Base-by-base conservation (phyloP, 2,329 filamentous ascomycete genomes). In the Colletotrichum ledebouriae region DNA sequence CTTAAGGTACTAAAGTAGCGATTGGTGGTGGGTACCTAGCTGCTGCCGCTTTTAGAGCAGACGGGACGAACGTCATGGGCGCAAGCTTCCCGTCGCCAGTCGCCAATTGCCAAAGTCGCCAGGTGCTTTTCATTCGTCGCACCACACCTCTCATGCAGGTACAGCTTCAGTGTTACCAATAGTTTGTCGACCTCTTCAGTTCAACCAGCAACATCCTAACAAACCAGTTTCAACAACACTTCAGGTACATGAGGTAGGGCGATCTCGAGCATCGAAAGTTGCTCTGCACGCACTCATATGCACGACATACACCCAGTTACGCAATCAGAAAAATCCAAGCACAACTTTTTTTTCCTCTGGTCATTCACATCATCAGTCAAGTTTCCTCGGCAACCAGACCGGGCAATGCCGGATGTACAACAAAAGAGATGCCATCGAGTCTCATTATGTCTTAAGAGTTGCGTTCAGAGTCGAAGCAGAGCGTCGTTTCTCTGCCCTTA, bases 41-140 rank as follows among this genome's bases (percentile, higher is more conserved):
- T 37, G 33, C 22, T 68, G 57, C 53, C 20, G 39, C 41, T 17
- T 41, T 41, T 29, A 65, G 65, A 65, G 53, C 44, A 65, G 61
- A 68, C 29, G 65, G 63, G 61, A 68, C 29, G 65, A 68, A 68
- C 65, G 55, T 59, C 55, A 59, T 56, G 47, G 41, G 37, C 53
- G 39, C 46, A 61, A 29, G 47, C 53, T 57, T 57, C 53, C 53
- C 39, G 39, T 44, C 13, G 50, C 50, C 62, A 56, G 64, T 29
- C 7, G 29, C 42, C 17, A 17, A 17, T 17, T 17, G 17, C 17
- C 17, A 17, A 17, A 17, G 17, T 17, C 17, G 17, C 17, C 17
- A 17, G 17, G 17, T 17, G 17, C 17, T 17, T 17, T 17, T 17
- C 17, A 17, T 17, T 17, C 17, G 17, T 17, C 17, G 17, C 17